Evolutionary conservation across 768 basidiomycete genomes (phyloP), one percentile per base, ranked within the genome.

Genomic region (Amanita rimosa): DNA sequence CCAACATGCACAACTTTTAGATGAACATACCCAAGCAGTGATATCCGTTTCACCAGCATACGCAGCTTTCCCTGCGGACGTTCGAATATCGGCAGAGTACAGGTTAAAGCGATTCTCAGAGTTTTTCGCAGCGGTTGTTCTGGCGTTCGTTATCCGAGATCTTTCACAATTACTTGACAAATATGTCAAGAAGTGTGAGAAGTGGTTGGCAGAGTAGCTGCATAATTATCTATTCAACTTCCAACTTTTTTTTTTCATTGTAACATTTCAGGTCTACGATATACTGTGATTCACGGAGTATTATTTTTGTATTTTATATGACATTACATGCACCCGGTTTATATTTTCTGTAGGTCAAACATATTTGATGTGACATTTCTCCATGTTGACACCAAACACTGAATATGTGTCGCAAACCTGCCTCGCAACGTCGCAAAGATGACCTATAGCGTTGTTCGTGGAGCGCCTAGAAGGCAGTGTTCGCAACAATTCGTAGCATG

Each of bases 151-250:
- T 58, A 81, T 95, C 57, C 81, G 82, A 46, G 90, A 93, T 62
- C 72, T 92, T 54, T 86, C 87, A 36, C 80, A 84, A 58, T 67
- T 94, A 44, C 71, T 94, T 53, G 92, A 94, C 71, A 93, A 94
- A 67, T 93, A 92, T 63, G 85, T 83, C 54, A 92, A 92, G 74
- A 87, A 88, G 63, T 89, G 87, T 66, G 90, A 90, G 67, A 90
- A 89, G 66, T 90, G 88, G 86, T 74, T 91, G 33, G 85, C 81
- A 33, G 89, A 93, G 61, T 91, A 71, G 72, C 33, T 33, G 47
- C 24, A 29, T 43, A 13, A 36, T 11, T 33, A 35, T 41, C 24
- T 10, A 41, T 34, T 19, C 39, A 13, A 41, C 38, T 40, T 39
- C 27, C 29, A 11, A 9, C 3, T 24, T 21, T 24, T 21, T 27